Base-by-base conservation (phyloP, 2,329 filamentous ascomycete species). In the Berkeleyomyces rouxiae region DNA sequence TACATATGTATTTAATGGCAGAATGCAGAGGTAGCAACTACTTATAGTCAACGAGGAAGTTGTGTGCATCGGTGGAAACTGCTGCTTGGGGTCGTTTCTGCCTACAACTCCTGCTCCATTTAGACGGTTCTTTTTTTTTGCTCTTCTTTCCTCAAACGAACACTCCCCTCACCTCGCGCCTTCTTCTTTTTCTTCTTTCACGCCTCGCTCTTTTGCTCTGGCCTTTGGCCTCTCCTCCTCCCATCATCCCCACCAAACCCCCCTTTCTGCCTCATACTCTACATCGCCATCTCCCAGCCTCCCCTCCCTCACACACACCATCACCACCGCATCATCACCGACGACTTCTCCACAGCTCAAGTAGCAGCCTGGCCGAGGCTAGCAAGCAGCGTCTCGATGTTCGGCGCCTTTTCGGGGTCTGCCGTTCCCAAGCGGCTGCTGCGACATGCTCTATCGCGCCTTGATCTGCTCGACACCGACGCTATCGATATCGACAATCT, bases 361-460 rank as follows among this genome's bases (percentile, higher is more conserved):
- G 51, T 31, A 23, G 23, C 23, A 23, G 23, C 11, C 16, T n/a
- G 51, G 10, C n/a, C n/a, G 16, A 55, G 33, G 33, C 51, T 55
- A 55, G 51, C 51, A 16, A 51, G 16, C 60, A 62, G 11, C 31
- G 39, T 57, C 60, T 55, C 85, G 61, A 84, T 88, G 71, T 81
- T 93, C 70, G 85, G 78, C 73, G 79, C 78, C 64, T 82, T 84
- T 69, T 75, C 77, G 69, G 78, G 74, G 72, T 82, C 90, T 66
- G 88, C 83, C 68, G 89, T 95, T 78, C 88, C 91, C 75, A 95
- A 93, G 80, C 85, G 87, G 72, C 80, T 97, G 69, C 81, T 97
- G 67, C 86, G 89, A 68, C 96, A 93, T 76, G 89, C 86, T 59
- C 78, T 99, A 49, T 86, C 87, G 33, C 84, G 86, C 64, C 79